Conservation (phyloP, 768 basidiomycete genomes). For the Mycena vulgaris region DNA sequence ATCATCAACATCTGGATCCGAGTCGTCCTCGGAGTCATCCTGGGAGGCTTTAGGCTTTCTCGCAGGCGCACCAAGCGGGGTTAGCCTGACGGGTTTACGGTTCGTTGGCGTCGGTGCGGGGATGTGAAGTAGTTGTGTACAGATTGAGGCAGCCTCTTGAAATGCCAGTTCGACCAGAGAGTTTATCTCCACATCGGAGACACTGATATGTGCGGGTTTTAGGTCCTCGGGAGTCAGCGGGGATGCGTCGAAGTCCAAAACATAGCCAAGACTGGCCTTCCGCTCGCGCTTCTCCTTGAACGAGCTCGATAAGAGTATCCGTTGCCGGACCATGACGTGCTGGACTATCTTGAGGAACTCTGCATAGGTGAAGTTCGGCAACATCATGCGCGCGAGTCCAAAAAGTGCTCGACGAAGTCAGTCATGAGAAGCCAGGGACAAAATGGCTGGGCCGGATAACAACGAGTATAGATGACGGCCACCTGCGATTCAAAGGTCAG, state of each 20-base stretch:
- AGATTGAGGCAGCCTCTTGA: constrained; percentile 32
- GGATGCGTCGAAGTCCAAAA: constrained; percentile 38
- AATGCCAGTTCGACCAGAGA: constrained; percentile 30
- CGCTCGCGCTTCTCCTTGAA: constrained; percentile 40
- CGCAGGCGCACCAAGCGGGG: constrained; percentile 11
- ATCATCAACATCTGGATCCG: not conserved
- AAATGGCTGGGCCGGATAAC: too few species aligned
- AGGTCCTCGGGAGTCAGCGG: constrained; percentile 26
- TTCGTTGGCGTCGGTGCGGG: constrained; percentile 17
- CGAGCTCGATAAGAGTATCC: constrained; percentile 42
- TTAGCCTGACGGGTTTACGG: not conserved
- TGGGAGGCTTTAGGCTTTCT: too few species aligned
- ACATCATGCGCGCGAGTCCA: constrained; percentile 42
- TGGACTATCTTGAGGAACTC: constrained; percentile 46
- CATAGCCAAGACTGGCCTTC: constrained; percentile 38
- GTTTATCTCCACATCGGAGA: constrained; percentile 20
- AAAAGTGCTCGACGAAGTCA: too few species aligned
- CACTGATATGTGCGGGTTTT: not conserved
- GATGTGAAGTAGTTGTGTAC: constrained; percentile 37
- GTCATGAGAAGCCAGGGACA: too few species aligned
- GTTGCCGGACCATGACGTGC: too few species aligned
- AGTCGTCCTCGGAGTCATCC: constrained; percentile 16
- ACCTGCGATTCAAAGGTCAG: too few species aligned
- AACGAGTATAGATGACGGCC: too few species aligned
- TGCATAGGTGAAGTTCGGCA: constrained; percentile 47